Percentiles rank a stretch among this genome's conserved stretches.
Evolutionary conservation across 2,329 filamentous ascomycete species (phyloP).

Genomic region (Xylariales sp.): DNA sequence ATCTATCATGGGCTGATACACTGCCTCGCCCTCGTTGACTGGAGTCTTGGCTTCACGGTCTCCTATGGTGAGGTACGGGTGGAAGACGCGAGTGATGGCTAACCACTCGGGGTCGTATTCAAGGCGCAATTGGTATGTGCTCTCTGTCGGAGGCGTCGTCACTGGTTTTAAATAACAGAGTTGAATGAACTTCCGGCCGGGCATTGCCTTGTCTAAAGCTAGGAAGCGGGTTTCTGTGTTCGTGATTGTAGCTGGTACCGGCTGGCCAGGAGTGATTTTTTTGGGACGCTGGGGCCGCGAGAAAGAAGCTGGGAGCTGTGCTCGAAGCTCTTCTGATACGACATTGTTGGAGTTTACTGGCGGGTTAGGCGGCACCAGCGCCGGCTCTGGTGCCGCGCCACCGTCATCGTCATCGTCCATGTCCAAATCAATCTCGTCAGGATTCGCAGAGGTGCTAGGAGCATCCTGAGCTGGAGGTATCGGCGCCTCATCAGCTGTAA

Average conservation of each 20-base stretch:
- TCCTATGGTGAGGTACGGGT: constrained; percentile 60
- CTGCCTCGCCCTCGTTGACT: constrained; percentile 60
- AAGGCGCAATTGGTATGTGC: constrained; percentile 42
- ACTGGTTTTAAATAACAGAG: constrained; percentile 59
- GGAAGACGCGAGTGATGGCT: constrained; percentile 82
- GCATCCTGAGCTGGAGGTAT: neutral
- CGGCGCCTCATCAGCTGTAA: too few species aligned
- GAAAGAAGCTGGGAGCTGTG: constrained; percentile 75
- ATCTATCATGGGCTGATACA: constrained; percentile 65
- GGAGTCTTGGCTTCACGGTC: constrained; percentile 49
- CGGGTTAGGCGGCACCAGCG: too few species aligned
- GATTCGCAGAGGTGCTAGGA: constrained; percentile 40
- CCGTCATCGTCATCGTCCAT: constrained; percentile 40
- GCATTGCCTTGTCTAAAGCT: constrained; percentile 86
- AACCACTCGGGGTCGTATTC: constrained; percentile 94
- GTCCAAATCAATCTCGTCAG: constrained; percentile 68
- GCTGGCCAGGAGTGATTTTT: constrained; percentile 48
- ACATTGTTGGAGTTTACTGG: constrained; percentile 15
- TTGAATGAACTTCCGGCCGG: constrained; percentile 76
- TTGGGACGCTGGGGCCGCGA: constrained; percentile 34
- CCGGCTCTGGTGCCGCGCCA: constrained; percentile 5
- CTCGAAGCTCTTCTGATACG: constrained; percentile 62
- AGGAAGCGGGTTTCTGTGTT: constrained; percentile 83
- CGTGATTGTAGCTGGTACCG: constrained; percentile 66
- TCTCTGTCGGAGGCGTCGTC: constrained; percentile 11